Evolutionary conservation across 179 eudicot genomes (phyloP).

Genomic region (Heliamphora ciliata): DNA sequence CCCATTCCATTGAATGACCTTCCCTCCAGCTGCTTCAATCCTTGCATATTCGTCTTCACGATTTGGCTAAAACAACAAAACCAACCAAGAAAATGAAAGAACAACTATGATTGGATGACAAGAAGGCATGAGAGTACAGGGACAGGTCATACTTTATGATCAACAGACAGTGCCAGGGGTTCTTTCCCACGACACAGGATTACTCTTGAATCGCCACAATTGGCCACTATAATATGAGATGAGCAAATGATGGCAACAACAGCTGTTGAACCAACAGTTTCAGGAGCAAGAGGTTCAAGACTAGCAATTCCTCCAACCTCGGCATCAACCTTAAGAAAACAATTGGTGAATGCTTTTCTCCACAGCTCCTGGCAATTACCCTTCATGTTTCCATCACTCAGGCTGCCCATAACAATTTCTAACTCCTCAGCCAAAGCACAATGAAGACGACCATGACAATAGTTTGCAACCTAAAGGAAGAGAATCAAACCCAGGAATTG

Average conservation of each 20-base stretch:
- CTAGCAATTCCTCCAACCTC: conserved; percentile 42
- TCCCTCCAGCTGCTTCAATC: conserved; percentile 44
- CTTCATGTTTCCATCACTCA: conserved; percentile 15
- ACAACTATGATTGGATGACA: not conserved
- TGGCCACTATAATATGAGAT: conserved; percentile 47
- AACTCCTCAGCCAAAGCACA: conserved; percentile 34
- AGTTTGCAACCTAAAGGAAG: conserved; percentile 36
- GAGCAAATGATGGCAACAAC: conserved; percentile 46
- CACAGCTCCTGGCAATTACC: conserved; percentile 30
- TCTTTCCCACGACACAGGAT: conserved; percentile 53
- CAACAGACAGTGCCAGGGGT: conserved; percentile 35
- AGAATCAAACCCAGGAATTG: not conserved
- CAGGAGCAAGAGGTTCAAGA: conserved; percentile 40
- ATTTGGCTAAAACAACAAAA: conserved; percentile 26
- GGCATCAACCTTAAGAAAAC: conserved; percentile 41
- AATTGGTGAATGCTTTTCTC: conserved; percentile 34
- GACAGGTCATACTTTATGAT: conserved; percentile 36
- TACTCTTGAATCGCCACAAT: conserved; percentile 50
- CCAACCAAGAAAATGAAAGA: not conserved
- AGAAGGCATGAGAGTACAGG: not conserved
- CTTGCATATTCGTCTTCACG: conserved; percentile 45
- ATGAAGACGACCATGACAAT: conserved; percentile 39
- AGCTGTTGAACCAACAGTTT: conserved; percentile 51
- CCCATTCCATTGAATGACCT: conserved; percentile 45
- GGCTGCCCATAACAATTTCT: conserved; percentile 4